Conservation (phyloP, 805 yeast genomes). For the Kuraishia hungarica region DNA sequence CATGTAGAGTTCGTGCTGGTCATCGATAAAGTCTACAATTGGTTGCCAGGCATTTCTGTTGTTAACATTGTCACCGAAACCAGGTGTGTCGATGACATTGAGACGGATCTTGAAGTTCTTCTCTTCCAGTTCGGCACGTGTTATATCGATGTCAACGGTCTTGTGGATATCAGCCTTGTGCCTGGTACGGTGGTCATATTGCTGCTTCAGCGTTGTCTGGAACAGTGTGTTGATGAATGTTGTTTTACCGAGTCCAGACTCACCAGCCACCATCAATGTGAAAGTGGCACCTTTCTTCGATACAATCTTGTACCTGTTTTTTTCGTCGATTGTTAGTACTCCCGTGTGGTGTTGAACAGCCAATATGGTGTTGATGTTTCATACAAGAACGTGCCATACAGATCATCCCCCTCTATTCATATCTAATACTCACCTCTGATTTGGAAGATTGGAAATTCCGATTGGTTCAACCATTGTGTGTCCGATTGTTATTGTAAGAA, state of each 20-base stretch:
- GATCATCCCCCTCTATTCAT: neutral
- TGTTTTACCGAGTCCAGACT: conserved; percentile 88
- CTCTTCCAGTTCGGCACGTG: conserved; percentile 77
- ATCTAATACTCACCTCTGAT: conserved; percentile 46
- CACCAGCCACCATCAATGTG: conserved; percentile 84
- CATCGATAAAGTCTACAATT: conserved; percentile 80
- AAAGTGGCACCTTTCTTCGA: conserved; percentile 69
- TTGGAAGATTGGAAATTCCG: conserved; percentile 67
- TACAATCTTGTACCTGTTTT: conserved; percentile 60
- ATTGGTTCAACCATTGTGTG: conserved; percentile 36
- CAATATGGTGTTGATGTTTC: neutral
- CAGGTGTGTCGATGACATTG: conserved; percentile 87
- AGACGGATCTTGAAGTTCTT: conserved; percentile 70
- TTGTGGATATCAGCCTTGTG: conserved; percentile 52
- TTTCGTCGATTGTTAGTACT: conserved; percentile 1
- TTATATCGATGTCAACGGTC: conserved; percentile 73
- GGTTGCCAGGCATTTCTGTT: conserved; percentile 84
- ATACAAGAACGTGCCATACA: neutral
- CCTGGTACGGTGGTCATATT: conserved; percentile 45
- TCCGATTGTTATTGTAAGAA: neutral
- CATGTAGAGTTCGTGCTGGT: conserved; percentile 83
- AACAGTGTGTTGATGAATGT: conserved; percentile 83
- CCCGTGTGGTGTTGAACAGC: conserved; percentile 4
- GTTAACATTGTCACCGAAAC: conserved; percentile 86
- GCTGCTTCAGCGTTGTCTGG: conserved; percentile 61